phyloP scores from a whole-genome alignment of 2,329 filamentous ascomycete genomes.

The Nannizziopsis arthrosporioides region DNA sequence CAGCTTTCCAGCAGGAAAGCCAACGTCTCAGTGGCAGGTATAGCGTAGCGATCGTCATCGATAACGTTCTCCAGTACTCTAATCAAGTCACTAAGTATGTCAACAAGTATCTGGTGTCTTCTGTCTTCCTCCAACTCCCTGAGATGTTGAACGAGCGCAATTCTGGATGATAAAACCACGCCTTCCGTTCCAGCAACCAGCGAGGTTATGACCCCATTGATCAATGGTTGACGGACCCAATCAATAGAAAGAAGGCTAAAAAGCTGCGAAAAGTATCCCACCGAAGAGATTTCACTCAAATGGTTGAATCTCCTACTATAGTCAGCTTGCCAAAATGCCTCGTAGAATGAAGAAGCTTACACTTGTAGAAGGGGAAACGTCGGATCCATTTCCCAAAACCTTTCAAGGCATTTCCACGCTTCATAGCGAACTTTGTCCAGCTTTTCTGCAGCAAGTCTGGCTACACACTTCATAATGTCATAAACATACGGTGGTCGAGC shows the following conservation, averaged over 20 bases:
- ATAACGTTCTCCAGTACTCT: conserved; percentile 44
- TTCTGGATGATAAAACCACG: conserved; percentile 33
- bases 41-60: conserved; percentile 55
- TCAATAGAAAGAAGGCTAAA: conserved; percentile 27
- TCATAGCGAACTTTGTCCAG: conserved; percentile 67
- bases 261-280: conserved; percentile 35
- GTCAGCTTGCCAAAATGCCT: conserved; percentile 14
- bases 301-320: conserved; percentile 30
- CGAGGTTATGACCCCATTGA: conserved; percentile 37
- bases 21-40: conserved; percentile 65
- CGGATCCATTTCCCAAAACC: conserved; percentile 28
- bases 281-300: conserved; percentile 35
- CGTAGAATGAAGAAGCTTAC: conserved; percentile 28
- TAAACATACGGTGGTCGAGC: conserved; percentile 16
- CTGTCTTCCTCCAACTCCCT: conserved; percentile 17
- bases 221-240: conserved; percentile 28
- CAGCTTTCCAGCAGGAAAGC: conserved; percentile 62
- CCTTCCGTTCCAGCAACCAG: conserved; percentile 36
- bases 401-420: conserved; percentile 36
- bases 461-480: conserved; percentile 32
- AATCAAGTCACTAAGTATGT: conserved; percentile 43
- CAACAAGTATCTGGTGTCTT: conserved; percentile 32
- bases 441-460: conserved; percentile 74
- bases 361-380: conserved; percentile 27
- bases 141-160: conserved; percentile 31